A percentile compares a stretch with the other conserved stretches of the same genome.
Conservation (phyloP, 441 rosid species). For the Rhodomyrtus psidioides region DNA sequence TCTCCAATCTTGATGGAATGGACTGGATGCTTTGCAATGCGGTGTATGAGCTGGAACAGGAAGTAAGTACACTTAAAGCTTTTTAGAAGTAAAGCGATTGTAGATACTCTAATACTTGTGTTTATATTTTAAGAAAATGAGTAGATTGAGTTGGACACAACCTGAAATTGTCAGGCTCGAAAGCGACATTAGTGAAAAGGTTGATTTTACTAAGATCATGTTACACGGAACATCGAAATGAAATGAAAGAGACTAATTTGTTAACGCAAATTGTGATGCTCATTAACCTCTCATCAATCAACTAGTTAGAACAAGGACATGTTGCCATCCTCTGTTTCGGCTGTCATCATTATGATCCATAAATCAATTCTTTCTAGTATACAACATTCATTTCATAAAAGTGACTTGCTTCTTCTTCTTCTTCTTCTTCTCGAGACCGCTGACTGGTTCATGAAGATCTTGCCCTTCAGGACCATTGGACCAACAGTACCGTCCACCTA, state of each 20-base stretch:
- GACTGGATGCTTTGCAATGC: not conserved
- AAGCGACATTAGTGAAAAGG: not conserved
- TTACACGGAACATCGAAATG: no score
- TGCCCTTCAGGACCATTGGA: slow-evolving; percentile 29
- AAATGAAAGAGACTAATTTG: not conserved
- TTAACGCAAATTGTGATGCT: not conserved
- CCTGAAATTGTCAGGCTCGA: not conserved
- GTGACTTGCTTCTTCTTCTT: not conserved
- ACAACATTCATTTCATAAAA: not conserved
- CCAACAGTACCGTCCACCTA: slow-evolving; percentile 46
- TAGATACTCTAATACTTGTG: not conserved
- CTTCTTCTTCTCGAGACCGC: not conserved
- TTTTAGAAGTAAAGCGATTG: not conserved
- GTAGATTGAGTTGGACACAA: not conserved
- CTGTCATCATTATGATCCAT: not conserved
- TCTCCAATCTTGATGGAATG: not conserved
- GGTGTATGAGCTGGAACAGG: not conserved
- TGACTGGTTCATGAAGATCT: slow-evolving; percentile 24
- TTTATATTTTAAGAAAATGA: no score
- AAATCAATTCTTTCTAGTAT: not conserved
- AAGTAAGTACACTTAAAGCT: not conserved
- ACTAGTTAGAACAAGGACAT: not conserved
- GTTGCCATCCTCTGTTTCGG: not conserved
- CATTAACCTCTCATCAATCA: not conserved
- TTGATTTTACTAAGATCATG: no score